Evolutionary conservation across 129 eudicot genomes (phyloP), one percentile per base, ranked within the genome.

Genomic region (Centella asiatica): DNA sequence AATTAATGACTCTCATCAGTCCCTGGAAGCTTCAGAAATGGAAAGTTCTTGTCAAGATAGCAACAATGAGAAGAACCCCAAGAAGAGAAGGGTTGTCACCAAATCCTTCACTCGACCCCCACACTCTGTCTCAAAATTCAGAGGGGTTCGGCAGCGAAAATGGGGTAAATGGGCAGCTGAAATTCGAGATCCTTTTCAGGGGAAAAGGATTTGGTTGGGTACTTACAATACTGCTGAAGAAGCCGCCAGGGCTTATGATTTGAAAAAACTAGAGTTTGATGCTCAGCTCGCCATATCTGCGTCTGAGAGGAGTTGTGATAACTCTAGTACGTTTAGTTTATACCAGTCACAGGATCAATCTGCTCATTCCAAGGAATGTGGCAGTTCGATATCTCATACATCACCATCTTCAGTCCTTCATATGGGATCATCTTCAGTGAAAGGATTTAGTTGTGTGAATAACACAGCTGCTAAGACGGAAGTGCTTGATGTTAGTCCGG

Each of bases 81-180:
- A 62, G 26, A 70, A 73, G 27, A 77, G 57, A 53, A 69, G 85
- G 74, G 79, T 29, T 37, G n/a, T n/a, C n/a, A 32, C 66, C 10
- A 74, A 74, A 77, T 44, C 62, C 68, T 37, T 66, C 0, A 61
- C 73, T 65, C 72, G 50, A 31, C 55, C 57, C 20, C 69, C 62
- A 60, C 64, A 0, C 2, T 56, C 61, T 56, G 31, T 15, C 25
- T 26, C 70, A 4, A 81, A 75, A 39, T 82, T 50, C 74, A 61
- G 80, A 44, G 96, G 96, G 5, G 96, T 88, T 27, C 74, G 96
- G 5, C 89, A 74, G 72, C 62, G 96, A 11, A 84, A 82, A 74
- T 88, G 94, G 94, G 96, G 96, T 0, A 88, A 88, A 70, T 88
- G 94, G 94, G 96, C 96, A 0, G 96, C 96, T 54, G 96, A 88